Evolutionary conservation across 1,284 basidiomycete species (phyloP).

Genomic region (Anthracocystis panici-leucophaei): DNA sequence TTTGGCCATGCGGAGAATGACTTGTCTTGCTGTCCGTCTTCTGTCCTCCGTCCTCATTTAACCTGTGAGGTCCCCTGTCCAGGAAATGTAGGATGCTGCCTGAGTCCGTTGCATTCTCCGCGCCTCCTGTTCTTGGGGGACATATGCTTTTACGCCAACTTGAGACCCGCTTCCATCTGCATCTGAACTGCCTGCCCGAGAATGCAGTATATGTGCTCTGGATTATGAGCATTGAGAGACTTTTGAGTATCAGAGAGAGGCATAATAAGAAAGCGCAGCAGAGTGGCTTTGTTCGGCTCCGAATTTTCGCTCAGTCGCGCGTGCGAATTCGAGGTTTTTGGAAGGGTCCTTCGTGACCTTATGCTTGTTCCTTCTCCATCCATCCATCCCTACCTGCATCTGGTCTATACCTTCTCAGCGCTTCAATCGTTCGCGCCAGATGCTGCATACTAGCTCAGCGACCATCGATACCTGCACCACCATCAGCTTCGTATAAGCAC

Average conservation of each 20-base stretch:
- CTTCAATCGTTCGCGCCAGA: background rate
- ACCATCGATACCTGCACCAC: conserved; percentile 3
- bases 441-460: conserved; percentile 1
- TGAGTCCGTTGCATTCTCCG: background rate
- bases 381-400: conserved; percentile 19
- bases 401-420: conserved; percentile 1
- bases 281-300: conserved; percentile 19
- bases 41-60: no score
- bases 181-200: no score
- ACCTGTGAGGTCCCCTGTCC: no score
- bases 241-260: background rate
- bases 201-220: background rate
- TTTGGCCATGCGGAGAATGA: background rate
- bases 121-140: background rate
- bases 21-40: background rate
- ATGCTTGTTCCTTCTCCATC: conserved; percentile 8
- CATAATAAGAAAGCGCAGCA: background rate
- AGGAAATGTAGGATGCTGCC: background rate
- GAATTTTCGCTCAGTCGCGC: conserved; percentile 25
- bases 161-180: background rate
- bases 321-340: conserved; percentile 36
- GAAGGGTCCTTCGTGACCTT: background rate
- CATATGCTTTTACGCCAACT: background rate
- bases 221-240: background rate
- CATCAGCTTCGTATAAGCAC: background rate